Percentiles rank a stretch among this genome's conserved stretches.
phyloP scores from a whole-genome alignment of 805 yeast genomes.

The Sugiyamaella mastotermitis region DNA sequence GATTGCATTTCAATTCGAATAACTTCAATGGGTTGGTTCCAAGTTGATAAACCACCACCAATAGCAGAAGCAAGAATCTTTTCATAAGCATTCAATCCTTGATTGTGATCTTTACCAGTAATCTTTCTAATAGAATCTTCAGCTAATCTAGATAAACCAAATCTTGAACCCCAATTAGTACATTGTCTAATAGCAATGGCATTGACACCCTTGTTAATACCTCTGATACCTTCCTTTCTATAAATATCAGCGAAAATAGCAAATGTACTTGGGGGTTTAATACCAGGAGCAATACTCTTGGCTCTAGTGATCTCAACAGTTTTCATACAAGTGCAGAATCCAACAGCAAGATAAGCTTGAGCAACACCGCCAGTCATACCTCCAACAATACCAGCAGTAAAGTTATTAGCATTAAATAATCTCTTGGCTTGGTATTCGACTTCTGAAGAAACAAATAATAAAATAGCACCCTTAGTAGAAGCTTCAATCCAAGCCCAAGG shows the following conservation, averaged over 20 bases:
- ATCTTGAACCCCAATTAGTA: conserved; percentile 99
- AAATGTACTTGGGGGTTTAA: conserved; percentile 66
- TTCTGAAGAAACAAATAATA: conserved; percentile 87
- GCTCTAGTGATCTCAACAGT: conserved; percentile 94
- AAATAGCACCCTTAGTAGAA: conserved; percentile 96
- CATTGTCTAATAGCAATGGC: conserved; percentile 98
- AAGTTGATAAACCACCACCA: conserved; percentile 97
- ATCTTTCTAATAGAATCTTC: conserved; percentile 71
- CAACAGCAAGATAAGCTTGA: conserved; percentile 93
- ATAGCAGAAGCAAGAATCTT: conserved; percentile 78
- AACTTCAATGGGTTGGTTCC: conserved; percentile 99
- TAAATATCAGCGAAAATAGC: conserved; percentile 83
- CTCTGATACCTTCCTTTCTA: conserved; percentile 80
- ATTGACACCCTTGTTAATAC: conserved; percentile 95
- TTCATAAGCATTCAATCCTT: conserved; percentile 65
- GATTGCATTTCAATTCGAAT: conserved; percentile 98
- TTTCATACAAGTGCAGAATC: conserved; percentile 98
- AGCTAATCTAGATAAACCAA: conserved; percentile 86
- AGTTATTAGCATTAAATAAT: conserved; percentile 53
- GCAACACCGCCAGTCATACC: conserved; percentile 96
- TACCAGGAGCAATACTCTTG: conserved; percentile 69
- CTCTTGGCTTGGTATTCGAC: conserved; percentile 70
- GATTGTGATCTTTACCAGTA: conserved; percentile 54
- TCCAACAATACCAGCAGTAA: conserved; percentile 87
- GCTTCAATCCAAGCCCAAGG: conserved; percentile 99